phyloP scores from a whole-genome alignment of 1,284 basidiomycete genomes.

The Leccinum griseonigrum region DNA sequence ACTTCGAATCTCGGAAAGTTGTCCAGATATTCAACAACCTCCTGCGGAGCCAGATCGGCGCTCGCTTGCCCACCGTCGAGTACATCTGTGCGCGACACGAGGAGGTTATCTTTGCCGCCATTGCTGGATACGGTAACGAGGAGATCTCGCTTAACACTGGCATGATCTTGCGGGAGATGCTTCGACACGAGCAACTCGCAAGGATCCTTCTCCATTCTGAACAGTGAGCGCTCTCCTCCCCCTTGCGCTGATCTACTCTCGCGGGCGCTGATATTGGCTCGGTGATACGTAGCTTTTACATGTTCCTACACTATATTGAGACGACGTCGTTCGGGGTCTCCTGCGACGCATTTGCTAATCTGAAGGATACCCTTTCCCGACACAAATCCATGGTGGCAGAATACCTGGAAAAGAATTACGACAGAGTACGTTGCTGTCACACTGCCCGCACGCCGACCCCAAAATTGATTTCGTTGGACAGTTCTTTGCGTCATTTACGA shows the following conservation, averaged over 20 bases:
- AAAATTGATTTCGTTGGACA: slow-evolving; percentile 28
- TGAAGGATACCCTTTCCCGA: slow-evolving; percentile 94
- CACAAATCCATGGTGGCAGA: slow-evolving; percentile 98
- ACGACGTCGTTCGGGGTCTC: slow-evolving; percentile 97
- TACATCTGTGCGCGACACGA: slow-evolving; percentile 85
- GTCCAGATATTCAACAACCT: slow-evolving; percentile 97
- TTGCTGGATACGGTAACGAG: slow-evolving; percentile 91
- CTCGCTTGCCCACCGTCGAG: slow-evolving; percentile 93
- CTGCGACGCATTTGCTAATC: slow-evolving; percentile 95
- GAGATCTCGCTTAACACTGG: slow-evolving; percentile 97
- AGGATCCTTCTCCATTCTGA: slow-evolving; percentile 93
- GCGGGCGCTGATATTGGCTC: slow-evolving; percentile 5
- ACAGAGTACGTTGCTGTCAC: slow-evolving; percentile 59
- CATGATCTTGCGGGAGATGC: slow-evolving; percentile 97
- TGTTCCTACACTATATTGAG: slow-evolving; percentile 96
- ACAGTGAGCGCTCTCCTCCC: slow-evolving; percentile 57
- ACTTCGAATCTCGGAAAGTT: slow-evolving; percentile 96
- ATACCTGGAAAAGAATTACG: slow-evolving; percentile 96
- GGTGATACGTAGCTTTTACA: slow-evolving; percentile 75
- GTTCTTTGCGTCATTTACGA: slow-evolving; percentile 96
- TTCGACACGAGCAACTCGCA: slow-evolving; percentile 88
- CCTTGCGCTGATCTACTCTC: background rate
- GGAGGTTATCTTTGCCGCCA: slow-evolving; percentile 78
- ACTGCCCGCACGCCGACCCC: slow-evolving; percentile 2
- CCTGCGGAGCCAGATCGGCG: slow-evolving; percentile 92